Base-by-base conservation (phyloP, 108 stramenopile genomes). In the Nitzschia sp. region DNA sequence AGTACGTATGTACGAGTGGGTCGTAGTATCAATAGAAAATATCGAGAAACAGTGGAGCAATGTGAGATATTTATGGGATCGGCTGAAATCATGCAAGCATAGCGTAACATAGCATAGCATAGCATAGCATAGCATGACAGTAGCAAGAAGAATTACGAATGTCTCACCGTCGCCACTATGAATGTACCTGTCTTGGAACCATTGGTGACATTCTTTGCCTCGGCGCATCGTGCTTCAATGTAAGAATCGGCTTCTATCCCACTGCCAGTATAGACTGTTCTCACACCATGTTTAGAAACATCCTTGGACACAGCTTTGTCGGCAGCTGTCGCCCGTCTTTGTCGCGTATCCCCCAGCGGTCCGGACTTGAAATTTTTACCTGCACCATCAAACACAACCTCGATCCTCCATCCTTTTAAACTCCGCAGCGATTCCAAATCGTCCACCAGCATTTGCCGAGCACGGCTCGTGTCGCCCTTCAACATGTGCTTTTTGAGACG, bases 351-450 rank as follows among this genome's bases (percentile, higher is more conserved):
- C 13, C 76, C 81, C 1, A 82, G 69, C 2, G 84, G 79, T 3
- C 73, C 75, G 17, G 56, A 66, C 32, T 77, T 44, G 6, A 53
- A 15, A 44, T 60, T 68, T 8, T 29, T 22, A 52, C 88, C 85
- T 41, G 80, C 78, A 2, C 92, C 92, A 72, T 94, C 92, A 77
- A 90, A 94, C 31, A 94, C 92, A 28, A 85, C 85, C 69, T 94
- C 89, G 35, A 94, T 85, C 55, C 92, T 55, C 92, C 92, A 94
- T 46, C 92, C 86, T 53, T 84, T 85, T 23, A 87, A 45, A 15
- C 60, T 58, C 31, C 82, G 69, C 64, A 94, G 35, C 36, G 87
- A 77, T 64, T 94, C 92, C 69, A 94, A 75, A 76, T 93, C 91
- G n/a, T 87, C 68, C 3, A 89, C 62, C 13, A 93, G 58, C 19